Conservation (phyloP, 257 asterid species). For the Plantago elongata region DNA sequence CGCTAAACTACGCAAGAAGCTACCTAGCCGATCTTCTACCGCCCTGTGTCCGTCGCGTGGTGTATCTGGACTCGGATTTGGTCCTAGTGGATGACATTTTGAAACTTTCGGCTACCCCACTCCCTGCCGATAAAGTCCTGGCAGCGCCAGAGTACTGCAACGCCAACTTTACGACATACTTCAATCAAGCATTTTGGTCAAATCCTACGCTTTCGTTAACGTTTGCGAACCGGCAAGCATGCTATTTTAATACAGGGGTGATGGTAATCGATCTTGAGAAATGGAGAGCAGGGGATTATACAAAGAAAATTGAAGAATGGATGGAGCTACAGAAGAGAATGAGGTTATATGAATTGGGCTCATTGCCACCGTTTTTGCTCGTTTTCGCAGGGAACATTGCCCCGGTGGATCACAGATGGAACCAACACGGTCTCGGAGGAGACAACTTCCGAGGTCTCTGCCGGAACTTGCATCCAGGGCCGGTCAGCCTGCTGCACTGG, state of each 20-base stretch:
- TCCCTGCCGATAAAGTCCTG: constrained; percentile 20
- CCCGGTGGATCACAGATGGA: constrained; percentile 41
- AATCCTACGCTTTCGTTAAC: constrained; percentile 35
- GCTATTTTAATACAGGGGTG: constrained; percentile 43
- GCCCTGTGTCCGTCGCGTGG: constrained; percentile 24
- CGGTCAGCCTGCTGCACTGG: constrained; percentile 42
- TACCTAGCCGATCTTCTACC: constrained; percentile 33
- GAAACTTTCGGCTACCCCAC: constrained; percentile 28
- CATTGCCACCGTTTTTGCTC: constrained; percentile 41
- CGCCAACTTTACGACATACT: constrained; percentile 37
- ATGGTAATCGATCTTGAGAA: constrained; percentile 39
- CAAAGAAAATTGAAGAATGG: constrained; percentile 34
- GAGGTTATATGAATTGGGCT: constrained; percentile 41
- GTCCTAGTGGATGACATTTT: constrained; percentile 41
- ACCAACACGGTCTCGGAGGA: constrained; percentile 44
- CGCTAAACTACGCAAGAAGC: constrained; percentile 41
- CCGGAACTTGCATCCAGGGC: constrained; percentile 37
- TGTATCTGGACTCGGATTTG: constrained; percentile 32
- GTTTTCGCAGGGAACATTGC: constrained; percentile 43
- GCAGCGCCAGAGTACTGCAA: constrained; percentile 47
- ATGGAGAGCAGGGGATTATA: constrained; percentile 35
- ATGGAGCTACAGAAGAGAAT: constrained; percentile 44
- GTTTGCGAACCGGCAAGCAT: constrained; percentile 28
- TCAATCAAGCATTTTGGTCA: constrained; percentile 39
- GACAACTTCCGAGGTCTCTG: constrained; percentile 41